Percentiles rank a stretch among this genome's conserved stretches.
phyloP scores from a whole-genome alignment of 345 rosid genomes.

The Dimocarpus longan region DNA sequence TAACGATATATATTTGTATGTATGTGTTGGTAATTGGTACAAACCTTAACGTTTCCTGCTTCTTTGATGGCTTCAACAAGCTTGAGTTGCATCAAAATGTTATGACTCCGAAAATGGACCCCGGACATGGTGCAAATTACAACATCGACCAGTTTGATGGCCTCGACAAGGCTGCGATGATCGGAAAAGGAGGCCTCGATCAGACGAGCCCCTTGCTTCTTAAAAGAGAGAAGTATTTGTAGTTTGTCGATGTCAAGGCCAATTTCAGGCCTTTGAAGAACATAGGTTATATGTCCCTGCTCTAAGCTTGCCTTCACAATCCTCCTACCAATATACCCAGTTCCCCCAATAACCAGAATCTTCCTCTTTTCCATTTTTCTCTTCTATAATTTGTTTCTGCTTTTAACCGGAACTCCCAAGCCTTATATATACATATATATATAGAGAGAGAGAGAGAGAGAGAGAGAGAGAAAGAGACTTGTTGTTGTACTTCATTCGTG shows the following conservation, averaged over 20 bases:
- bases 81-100: slow-evolving; percentile 53
- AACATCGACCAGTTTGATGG: slow-evolving; percentile 57
- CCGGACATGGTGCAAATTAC: slow-evolving; percentile 69
- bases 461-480: no score
- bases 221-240: slow-evolving; percentile 50
- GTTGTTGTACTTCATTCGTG: no score
- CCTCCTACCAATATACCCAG: slow-evolving; percentile 62
- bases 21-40: no score
- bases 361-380: slow-evolving; percentile 42
- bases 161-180: slow-evolving; percentile 46
- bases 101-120: slow-evolving; percentile 60
- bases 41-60: slow-evolving; percentile 70
- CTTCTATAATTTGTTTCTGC: background rate
- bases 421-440: no score
- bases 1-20: no score
- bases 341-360: slow-evolving; percentile 65
- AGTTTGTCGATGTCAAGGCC: slow-evolving; percentile 71
- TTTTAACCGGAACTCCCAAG: background rate
- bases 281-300: slow-evolving; percentile 52
- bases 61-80: slow-evolving; percentile 67
- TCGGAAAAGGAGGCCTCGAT: slow-evolving; percentile 54
- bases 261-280: slow-evolving; percentile 54
- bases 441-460: no score
- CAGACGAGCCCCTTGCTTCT: slow-evolving; percentile 55
- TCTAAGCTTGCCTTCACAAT: slow-evolving; percentile 60